phyloP scores from a whole-genome alignment of 768 basidiomycete genomes.

The Lanmaoa pseudosensibilis region DNA sequence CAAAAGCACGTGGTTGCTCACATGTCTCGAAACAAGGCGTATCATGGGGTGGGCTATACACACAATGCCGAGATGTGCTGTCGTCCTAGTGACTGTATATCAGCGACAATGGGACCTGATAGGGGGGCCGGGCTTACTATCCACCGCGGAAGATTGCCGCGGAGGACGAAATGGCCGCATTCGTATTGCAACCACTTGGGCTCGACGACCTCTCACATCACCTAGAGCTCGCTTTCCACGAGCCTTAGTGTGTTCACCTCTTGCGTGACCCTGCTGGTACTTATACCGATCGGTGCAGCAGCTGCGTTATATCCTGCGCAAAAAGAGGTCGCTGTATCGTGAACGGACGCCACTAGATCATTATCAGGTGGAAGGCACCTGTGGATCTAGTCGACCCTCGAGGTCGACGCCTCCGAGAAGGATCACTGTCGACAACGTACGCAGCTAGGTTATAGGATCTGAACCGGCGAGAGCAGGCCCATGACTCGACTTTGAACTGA shows the following conservation, averaged over 20 bases:
- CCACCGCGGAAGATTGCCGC: conserved; percentile 7
- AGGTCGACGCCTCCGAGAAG: not conserved
- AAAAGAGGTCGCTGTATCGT: not conserved
- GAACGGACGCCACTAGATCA: not conserved
- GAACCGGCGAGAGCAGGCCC: not conserved
- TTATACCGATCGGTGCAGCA: not conserved
- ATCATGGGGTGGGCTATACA: conserved; percentile 2
- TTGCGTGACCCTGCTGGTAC: not conserved
- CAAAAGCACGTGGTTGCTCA: not conserved
- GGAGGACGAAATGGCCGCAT: conserved; percentile 2
- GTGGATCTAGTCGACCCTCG: not conserved
- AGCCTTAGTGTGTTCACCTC: not conserved
- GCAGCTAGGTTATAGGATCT: not conserved
- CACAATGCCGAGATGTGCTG: not conserved
- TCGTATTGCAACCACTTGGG: conserved; percentile 9
- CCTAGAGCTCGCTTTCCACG: not conserved
- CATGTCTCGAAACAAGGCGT: conserved; percentile 5
- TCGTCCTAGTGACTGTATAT: not conserved
- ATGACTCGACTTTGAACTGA: not conserved
- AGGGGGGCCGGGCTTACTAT: conserved; percentile 3
- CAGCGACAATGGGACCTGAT: not conserved
- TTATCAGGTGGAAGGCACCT: not conserved
- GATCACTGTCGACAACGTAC: not conserved
- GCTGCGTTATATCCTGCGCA: not conserved
- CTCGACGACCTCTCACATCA: conserved; percentile 4